Evolutionary conservation across 441 rosid genomes (phyloP).

Genomic region (Croton setiger): DNA sequence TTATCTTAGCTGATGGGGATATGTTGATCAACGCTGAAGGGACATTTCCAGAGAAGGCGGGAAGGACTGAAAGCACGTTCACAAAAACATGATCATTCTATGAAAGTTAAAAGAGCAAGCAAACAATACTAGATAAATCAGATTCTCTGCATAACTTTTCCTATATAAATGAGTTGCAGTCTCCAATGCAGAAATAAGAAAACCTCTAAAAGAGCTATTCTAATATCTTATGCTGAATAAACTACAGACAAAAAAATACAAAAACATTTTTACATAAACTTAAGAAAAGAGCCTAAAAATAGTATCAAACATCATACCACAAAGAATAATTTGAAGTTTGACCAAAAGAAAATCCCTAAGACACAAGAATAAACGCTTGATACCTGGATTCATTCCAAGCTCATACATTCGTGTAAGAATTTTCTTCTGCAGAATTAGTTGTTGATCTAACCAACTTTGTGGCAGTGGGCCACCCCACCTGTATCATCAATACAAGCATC

Average conservation of each 20-base stretch:
- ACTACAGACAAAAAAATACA: background rate
- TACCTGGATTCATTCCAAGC: constrained; percentile 84
- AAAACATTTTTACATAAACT: background rate
- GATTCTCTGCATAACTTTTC: background rate
- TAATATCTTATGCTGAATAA: background rate
- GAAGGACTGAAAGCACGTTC: constrained; percentile 51
- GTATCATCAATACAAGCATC: constrained; percentile 11
- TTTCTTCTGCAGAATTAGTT: constrained; percentile 56
- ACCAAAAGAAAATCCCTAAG: background rate
- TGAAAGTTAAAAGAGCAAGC: background rate
- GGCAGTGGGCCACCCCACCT: constrained; percentile 84
- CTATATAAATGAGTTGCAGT: background rate
- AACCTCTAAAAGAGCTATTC: background rate
- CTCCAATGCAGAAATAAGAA: background rate
- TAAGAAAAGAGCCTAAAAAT: background rate
- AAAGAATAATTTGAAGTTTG: background rate
- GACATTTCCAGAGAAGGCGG: constrained; percentile 73
- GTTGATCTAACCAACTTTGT: constrained; percentile 67
- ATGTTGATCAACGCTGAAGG: constrained; percentile 50
- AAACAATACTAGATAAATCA: background rate
- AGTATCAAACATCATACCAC: background rate
- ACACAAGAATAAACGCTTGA: constrained; percentile 2
- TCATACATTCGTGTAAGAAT: constrained; percentile 61
- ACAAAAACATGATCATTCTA: constrained; percentile 13
- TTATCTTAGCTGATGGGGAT: constrained; percentile 68